Percentiles rank a stretch among this genome's conserved stretches.
phyloP scores from a whole-genome alignment of 2,329 filamentous ascomycete genomes.

The Stylonectria norvegica region DNA sequence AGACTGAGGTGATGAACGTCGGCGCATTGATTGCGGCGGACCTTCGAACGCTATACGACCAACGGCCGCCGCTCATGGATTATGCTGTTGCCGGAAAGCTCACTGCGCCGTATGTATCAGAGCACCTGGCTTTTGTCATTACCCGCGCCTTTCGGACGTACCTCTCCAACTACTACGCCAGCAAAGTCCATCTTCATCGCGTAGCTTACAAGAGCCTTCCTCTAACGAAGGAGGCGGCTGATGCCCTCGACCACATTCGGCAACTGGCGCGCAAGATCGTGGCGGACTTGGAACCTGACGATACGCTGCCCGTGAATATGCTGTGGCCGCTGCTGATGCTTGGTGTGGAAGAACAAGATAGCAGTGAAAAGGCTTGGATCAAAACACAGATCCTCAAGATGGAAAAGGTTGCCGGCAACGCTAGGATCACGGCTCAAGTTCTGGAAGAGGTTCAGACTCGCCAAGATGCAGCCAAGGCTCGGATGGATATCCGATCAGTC shows the following conservation, averaged over 20 bases:
- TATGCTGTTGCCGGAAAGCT: slow-evolving; percentile 51
- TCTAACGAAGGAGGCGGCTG: slow-evolving; percentile 45
- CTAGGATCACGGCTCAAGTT: slow-evolving; percentile 44
- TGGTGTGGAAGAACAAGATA: slow-evolving; percentile 52
- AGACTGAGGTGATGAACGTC: slow-evolving; percentile 56
- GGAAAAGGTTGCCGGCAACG: slow-evolving; percentile 44
- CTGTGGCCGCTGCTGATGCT: slow-evolving; percentile 57
- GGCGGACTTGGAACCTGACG: slow-evolving; percentile 37
- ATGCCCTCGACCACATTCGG: slow-evolving; percentile 48
- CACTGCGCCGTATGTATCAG: slow-evolving; percentile 45
- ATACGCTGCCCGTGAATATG: slow-evolving; percentile 52
- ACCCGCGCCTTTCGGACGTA: slow-evolving; percentile 54
- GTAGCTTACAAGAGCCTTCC: slow-evolving; percentile 55
- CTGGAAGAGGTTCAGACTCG: slow-evolving; percentile 44
- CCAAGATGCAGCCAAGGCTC: slow-evolving; percentile 38
- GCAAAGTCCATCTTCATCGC: slow-evolving; percentile 53
- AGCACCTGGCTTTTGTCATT: slow-evolving; percentile 46
- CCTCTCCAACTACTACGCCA: slow-evolving; percentile 54
- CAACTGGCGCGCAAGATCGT: slow-evolving; percentile 44
- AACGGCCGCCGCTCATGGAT: slow-evolving; percentile 53
- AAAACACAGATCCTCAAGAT: slow-evolving; percentile 45
- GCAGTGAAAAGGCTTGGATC: slow-evolving; percentile 49
- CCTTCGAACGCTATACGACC: slow-evolving; percentile 47
- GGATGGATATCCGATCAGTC: slow-evolving; percentile 44
- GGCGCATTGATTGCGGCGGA: slow-evolving; percentile 49